A percentile compares a stretch with the other conserved stretches of the same genome.
phyloP scores from a whole-genome alignment of 2,329 filamentous ascomycete species.

The Aspergillus hiratsukae region DNA sequence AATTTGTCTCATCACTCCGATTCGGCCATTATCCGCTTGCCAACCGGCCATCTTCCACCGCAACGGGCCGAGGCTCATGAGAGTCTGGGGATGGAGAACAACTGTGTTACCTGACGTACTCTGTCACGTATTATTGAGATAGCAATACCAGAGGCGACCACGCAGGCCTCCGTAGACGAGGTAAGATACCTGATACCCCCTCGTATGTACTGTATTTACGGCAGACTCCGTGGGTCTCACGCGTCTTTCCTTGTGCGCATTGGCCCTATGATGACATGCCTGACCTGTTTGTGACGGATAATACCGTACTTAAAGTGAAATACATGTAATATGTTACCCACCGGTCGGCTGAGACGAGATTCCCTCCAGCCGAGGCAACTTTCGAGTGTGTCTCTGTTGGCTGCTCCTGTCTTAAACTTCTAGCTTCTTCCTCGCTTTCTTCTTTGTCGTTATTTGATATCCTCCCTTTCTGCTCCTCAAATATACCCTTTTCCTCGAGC shows the following conservation, averaged over 20 bases:
- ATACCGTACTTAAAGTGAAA: background rate
- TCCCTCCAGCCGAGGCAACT: conserved; percentile 17
- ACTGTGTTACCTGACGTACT: background rate
- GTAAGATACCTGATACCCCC: background rate
- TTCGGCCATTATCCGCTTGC: background rate
- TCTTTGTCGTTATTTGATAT: conserved; percentile 1
- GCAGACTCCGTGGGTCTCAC: background rate
- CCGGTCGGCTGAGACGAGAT: conserved; percentile 8
- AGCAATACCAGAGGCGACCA: background rate
- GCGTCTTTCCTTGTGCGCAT: background rate
- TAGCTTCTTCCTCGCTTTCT: conserved; percentile 1
- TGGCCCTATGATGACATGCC: background rate
- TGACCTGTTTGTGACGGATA: background rate
- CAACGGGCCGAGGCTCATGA: background rate
- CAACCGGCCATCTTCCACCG: background rate
- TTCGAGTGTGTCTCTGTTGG: background rate
- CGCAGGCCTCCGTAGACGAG: background rate
- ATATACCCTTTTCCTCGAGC: conserved; percentile 8
- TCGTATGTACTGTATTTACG: background rate
- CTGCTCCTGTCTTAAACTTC: background rate
- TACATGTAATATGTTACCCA: background rate
- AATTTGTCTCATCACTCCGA: background rate
- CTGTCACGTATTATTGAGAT: background rate
- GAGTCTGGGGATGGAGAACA: background rate
- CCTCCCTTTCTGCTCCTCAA: conserved; percentile 6